Base-by-base conservation (phyloP, 768 basidiomycete genomes). In the Trametes coccinea region DNA sequence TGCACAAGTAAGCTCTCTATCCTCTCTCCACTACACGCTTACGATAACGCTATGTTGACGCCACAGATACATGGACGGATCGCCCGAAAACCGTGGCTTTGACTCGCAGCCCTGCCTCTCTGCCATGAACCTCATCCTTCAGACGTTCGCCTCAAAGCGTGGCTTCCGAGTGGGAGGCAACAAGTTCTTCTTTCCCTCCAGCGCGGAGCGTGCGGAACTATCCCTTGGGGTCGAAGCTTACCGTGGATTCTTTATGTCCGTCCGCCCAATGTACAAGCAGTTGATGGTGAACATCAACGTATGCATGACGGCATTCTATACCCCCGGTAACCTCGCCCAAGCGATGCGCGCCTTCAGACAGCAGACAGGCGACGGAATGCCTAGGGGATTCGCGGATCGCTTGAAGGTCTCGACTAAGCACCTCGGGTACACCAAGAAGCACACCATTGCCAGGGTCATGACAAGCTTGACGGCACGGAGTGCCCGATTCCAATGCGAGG, bases 111-210 rank as follows among this genome's bases (percentile, higher is more conserved):
- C 88, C 0, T 65, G 84, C 14, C 74, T 90, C 4, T 79, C 88
- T 8, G 87, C 87, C 3, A 68, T 90, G 50, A 89, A 91, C 67
- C 73, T 90, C 27, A 76, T 90, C 53, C 72, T 89, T 5, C 81
- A 84, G 50, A 78, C 85, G 51, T 77, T 82, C 65, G 80, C 86
- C 13, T 78, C 80, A 66, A 74, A 80, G 34, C 75, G 78, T 1
- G 87, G 84, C 7, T 78, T 85, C n/a, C 80, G 84, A 69, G 84
- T 89, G 10, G 87, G 88, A 1, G 76, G 82, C 53, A 86, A 87
- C 62, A 80, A 84, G 11, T 89, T 84, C 71, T 90, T 90, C 74
- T 88, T 88, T 75, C 70, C 70, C 4, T 59, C 71, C 6, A 57
- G 57, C 0, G 56, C 67, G 1, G 55, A 65, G 16, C 41, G 66